Evolutionary conservation across 2,329 filamentous ascomycete species (phyloP), one percentile per base, ranked within the genome.

Genomic region (Chalaropsis ovoidea): DNA sequence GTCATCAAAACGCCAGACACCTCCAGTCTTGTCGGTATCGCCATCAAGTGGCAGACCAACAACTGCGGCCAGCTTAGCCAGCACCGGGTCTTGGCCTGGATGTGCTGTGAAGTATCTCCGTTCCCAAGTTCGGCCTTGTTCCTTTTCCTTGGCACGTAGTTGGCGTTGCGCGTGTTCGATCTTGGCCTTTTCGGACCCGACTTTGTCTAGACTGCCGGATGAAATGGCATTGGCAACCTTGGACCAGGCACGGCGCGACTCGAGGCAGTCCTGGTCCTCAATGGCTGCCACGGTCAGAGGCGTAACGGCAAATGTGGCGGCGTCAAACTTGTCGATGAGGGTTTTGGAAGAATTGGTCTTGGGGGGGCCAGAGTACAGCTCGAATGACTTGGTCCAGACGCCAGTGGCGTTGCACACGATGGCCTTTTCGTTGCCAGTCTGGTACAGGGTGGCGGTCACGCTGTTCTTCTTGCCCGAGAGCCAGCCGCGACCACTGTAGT

Each of bases 401-500:
- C 94, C 94, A 39, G 90, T 86, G 47, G 87, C 81, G n/a, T 86
- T 90, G 79, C 93, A 96, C 61, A 87, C 79, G 68, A 84, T 81
- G 63, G 89, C 86, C 76, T 87, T 88, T 75, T 86, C 90, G 76
- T 80, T 79, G 77, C 85, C 76, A 75, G 89, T 84, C 17, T 79
- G 81, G 77, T 88, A 91, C 66, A 97, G 74, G 27, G 80, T 80
- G 15, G 91, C 93, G 13, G 80, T 84, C 74, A 97, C 90, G 66
- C 82, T 88, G 78, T 97, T 97, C 80, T 96, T 96, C 81, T 95
- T 95, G 70, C 93, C 94, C 58, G 88, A 91, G 10, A 99, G 76
- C 93, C 93, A 99, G 67, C 93, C 93, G 74, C 90, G 93, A 72
- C 93, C 92, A 68, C 85, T 88, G 78, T 96, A 99, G 74, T 96